A percentile compares a stretch with the other conserved stretches of the same genome.
phyloP scores from a whole-genome alignment of 495 filamentous ascomycete species.

The Aspergillus diversus region DNA sequence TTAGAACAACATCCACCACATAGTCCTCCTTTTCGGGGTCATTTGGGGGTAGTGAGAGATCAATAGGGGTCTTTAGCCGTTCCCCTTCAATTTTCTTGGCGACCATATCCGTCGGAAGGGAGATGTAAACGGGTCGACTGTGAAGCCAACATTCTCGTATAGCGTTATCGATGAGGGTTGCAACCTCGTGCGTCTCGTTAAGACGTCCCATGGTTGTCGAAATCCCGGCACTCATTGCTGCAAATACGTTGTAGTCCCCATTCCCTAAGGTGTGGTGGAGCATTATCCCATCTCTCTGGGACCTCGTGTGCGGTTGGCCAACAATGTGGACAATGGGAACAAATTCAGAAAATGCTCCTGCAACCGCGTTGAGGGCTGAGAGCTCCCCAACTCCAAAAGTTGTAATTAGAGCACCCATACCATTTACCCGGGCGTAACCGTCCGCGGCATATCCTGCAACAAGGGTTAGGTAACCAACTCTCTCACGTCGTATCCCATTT shows the following conservation, averaged over 20 bases:
- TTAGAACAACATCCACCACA: constrained; percentile 77
- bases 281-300: constrained; percentile 61
- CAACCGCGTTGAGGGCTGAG: constrained; percentile 68
- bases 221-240: constrained; percentile 73
- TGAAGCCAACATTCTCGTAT: constrained; percentile 78
- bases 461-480: not conserved
- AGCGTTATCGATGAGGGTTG: constrained; percentile 76
- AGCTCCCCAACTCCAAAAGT: constrained; percentile 76
- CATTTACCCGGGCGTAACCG: constrained; percentile 71
- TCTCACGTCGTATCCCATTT: not conserved
- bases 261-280: constrained; percentile 94
- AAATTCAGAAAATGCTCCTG: constrained; percentile 64
- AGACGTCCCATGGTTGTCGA: constrained; percentile 72
- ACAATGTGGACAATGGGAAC: constrained; percentile 69
- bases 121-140: constrained; percentile 81
- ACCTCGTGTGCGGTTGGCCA: constrained; percentile 57
- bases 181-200: constrained; percentile 68
- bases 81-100: constrained; percentile 76
- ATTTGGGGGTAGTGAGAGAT: constrained; percentile 66
- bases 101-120: constrained; percentile 84
- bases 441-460: constrained; percentile 67
- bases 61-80: constrained; percentile 68
- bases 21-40: constrained; percentile 78
- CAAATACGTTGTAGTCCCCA: constrained; percentile 85
- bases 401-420: constrained; percentile 65